These are phyloP conservation scores for Prunus mongolica DNA, from an alignment of 306 rosid genomes.

Conservation along the genomic window DNA sequence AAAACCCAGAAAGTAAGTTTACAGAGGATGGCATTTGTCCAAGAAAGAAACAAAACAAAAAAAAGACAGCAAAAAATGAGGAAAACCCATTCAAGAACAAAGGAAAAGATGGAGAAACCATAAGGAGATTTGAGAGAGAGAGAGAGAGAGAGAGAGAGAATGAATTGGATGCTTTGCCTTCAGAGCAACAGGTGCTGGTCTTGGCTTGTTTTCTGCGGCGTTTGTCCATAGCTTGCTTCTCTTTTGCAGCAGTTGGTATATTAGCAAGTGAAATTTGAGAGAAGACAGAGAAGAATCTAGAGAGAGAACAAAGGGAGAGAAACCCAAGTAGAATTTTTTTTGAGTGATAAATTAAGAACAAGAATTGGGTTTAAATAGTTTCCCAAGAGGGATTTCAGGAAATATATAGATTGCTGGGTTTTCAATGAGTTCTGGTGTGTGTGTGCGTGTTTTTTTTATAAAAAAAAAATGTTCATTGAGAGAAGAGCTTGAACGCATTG, in stretches of 20 bases:
- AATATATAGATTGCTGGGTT: not conserved
- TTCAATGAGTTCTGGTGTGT: not conserved
- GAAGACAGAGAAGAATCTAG: not conserved
- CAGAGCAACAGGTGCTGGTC: slow-evolving; percentile 22
- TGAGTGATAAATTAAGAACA: not conserved
- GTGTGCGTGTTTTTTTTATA: not conserved
- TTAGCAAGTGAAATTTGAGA: not conserved
- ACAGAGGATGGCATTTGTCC: not conserved
- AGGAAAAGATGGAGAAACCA: not conserved
- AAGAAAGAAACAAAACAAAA: not conserved
- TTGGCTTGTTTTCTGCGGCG: slow-evolving; percentile 36
- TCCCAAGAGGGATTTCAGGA: slow-evolving; percentile 3
- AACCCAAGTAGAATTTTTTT: slow-evolving; percentile 1
- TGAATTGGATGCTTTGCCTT: slow-evolving; percentile 25
- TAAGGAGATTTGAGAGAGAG: not conserved
- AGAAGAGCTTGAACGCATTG: slow-evolving; percentile 2
- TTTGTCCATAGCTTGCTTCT: slow-evolving; percentile 26
- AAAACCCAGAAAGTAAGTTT: not conserved
- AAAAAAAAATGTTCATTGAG: not conserved
- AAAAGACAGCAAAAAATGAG: not conserved
- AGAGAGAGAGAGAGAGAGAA: not conserved
- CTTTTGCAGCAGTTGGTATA: not conserved
- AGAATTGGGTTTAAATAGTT: slow-evolving; percentile 17
- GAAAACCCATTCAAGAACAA: not conserved
- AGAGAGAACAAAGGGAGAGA: not conserved